Evolutionary conservation across 164 flowering plant species (phyloP), one percentile per base, ranked within the genome.

Genomic region (Kingdonia uniflora): DNA sequence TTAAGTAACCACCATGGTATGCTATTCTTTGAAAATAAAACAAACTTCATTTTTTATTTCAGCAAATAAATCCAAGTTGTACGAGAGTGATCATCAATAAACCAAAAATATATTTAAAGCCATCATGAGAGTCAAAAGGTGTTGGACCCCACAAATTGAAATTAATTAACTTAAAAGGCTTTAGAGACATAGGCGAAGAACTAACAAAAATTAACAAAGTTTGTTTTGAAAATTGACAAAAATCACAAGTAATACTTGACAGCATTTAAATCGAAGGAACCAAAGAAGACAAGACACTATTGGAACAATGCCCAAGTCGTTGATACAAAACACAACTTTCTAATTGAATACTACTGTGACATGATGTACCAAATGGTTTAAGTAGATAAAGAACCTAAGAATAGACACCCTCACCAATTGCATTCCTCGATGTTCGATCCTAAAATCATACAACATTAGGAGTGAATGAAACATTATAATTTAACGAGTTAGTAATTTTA

Each of bases 141-240:
- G 46, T 46, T 24, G 41, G 38, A 22, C 68, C 64, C 63, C 65
- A 68, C 4, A 71, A 24, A 48, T 68, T n/a, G n/a, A n/a, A n/a
- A n/a, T n/a, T n/a, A n/a, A n/a, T n/a, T n/a, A n/a, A n/a, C n/a
- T n/a, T n/a, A n/a, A n/a, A n/a, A n/a, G n/a, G n/a, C n/a, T n/a
- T n/a, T n/a, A n/a, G n/a, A n/a, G n/a, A n/a, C n/a, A n/a, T n/a
- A n/a, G n/a, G n/a, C n/a, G n/a, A n/a, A n/a, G n/a, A n/a, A n/a
- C n/a, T 51, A 11, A 0, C 20, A 65, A 52, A 14, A 16, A 6
- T 41, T 11, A 4, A 3, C 19, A 20, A 16, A 44, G 19, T 19
- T 19, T 52, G 5, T 2, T 2, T 16, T 29, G 35, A 5, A 41
- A 22, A 5, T 50, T 19, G 49, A 20, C n/a, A 49, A 23, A 16